Evolutionary conservation across 805 yeast genomes (phyloP).

Genomic region (Zygotorulaspora danielsina): DNA sequence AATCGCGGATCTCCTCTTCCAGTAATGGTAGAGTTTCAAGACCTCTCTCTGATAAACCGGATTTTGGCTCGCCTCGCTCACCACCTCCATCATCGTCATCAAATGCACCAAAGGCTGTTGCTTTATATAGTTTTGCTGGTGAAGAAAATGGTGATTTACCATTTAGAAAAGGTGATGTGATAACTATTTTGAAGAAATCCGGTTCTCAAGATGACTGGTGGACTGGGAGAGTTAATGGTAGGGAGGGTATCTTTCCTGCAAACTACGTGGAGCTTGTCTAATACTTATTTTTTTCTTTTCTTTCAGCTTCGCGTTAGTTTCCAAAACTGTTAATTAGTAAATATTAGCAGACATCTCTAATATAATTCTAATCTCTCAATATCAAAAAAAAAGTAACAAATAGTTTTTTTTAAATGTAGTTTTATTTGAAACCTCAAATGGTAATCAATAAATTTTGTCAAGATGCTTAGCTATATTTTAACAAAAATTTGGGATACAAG

Average conservation of each 20-base stretch:
- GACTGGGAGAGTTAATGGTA: slow-evolving; percentile 86
- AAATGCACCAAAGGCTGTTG: slow-evolving; percentile 74
- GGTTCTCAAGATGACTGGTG: slow-evolving; percentile 97
- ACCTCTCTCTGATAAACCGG: slow-evolving; percentile 42
- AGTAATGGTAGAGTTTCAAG: slow-evolving; percentile 39
- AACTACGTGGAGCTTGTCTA: slow-evolving; percentile 78
- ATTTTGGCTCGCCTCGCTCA: slow-evolving; percentile 28
- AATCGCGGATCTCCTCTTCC: slow-evolving; percentile 36
- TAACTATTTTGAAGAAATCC: slow-evolving; percentile 78
- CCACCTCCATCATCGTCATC: slow-evolving; percentile 24
- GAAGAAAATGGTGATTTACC: slow-evolving; percentile 92
- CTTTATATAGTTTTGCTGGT: slow-evolving; percentile 82
- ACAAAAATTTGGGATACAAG: too few relatives aligned
- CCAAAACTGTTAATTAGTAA: background rate
- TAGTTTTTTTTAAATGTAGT: too few relatives aligned
- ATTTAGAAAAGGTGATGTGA: slow-evolving; percentile 91
- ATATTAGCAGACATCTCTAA: background rate
- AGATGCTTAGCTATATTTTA: too few relatives aligned
- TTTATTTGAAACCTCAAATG: too few relatives aligned
- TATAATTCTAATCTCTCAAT: too few relatives aligned
- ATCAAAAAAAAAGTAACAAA: too few relatives aligned
- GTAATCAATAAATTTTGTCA: too few relatives aligned
- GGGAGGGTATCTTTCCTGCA: slow-evolving; percentile 94
- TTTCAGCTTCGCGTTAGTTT: background rate
- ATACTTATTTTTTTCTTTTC: background rate